These are phyloP conservation scores for Phanerochaete carnosa DNA, from an alignment of 768 basidiomycete species.

Conservation along the genomic window DNA sequence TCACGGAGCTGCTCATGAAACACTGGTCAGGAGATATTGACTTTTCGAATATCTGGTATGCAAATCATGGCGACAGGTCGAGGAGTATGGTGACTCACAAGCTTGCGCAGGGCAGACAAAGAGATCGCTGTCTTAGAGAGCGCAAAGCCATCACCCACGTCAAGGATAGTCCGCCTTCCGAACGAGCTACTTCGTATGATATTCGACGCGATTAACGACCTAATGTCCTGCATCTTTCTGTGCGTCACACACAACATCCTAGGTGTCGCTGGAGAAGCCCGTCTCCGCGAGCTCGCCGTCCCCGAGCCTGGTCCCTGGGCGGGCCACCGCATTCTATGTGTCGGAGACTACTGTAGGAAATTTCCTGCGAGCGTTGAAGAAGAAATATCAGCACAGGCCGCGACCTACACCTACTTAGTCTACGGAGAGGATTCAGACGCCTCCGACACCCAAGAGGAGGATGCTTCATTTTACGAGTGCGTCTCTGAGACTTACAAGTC, in stretches of 20 bases:
- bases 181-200: background rate
- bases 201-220: background rate
- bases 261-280: background rate
- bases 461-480: background rate
- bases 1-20: background rate
- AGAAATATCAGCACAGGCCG: background rate
- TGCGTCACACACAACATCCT: background rate
- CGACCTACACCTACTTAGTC: background rate
- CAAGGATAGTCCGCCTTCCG: background rate
- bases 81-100: background rate
- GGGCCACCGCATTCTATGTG: background rate
- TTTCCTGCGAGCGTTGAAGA: background rate
- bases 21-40: background rate
- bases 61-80: background rate
- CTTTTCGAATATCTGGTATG: background rate
- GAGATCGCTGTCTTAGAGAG: background rate
- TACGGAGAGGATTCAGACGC: no score
- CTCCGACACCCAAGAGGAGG: background rate
- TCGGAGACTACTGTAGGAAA: background rate
- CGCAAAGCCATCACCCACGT: background rate
- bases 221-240: background rate
- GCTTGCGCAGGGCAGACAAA: background rate
- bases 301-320: background rate
- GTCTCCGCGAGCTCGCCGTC: background rate
- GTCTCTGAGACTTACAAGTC: background rate